Base-by-base conservation (phyloP, 805 yeast species). In the Saturnispora serradocipensis region DNA sequence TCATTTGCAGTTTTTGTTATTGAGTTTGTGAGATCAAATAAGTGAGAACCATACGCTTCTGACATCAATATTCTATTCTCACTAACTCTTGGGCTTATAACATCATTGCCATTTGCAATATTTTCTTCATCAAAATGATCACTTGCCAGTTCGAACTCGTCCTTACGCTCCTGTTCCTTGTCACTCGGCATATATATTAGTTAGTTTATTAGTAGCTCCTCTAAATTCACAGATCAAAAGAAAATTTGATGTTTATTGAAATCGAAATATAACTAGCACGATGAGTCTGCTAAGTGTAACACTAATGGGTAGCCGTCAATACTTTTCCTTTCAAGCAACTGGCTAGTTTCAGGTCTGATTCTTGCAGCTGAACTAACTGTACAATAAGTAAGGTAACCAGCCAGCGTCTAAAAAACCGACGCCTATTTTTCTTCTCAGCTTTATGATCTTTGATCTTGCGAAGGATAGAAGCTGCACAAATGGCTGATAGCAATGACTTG, bases 401-500 rank as follows among this genome's bases (percentile, higher is more conserved):
- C 16, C 42, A 38, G 49, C 43, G 49, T 46, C 49, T 43, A 46
- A 46, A 46, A 46, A 46, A 46, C 22, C 49, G 49, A 46, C 49
- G 49, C 49, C 16, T 24, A 15, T 7, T 46, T 46, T 39, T 45
- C 25, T 20, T 35, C 13, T 24, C 38, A 22, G 8, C 13, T 40
- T 9, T 22, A 13, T 13, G 16, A 15, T 40, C 8, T 5, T 5
- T 24, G 35, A n/a, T 38, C 28, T 13, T 32, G n/a, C 32, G 10
- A 11, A 22, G 7, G 8, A 10, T 11, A 24, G 5, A 16, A 7
- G n/a, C 24, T 11, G n/a, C n/a, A 25, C 4, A 18, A 38, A 46
- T 43, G 46, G n/a, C 16, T 30, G 15, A 32, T 10, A 32, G 16
- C 15, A 30, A 35, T 10, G 51, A 48, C 18, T 32, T 48, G 25